phyloP scores from a whole-genome alignment of 768 basidiomycete species.

The Phaeotremella skinneri region DNA sequence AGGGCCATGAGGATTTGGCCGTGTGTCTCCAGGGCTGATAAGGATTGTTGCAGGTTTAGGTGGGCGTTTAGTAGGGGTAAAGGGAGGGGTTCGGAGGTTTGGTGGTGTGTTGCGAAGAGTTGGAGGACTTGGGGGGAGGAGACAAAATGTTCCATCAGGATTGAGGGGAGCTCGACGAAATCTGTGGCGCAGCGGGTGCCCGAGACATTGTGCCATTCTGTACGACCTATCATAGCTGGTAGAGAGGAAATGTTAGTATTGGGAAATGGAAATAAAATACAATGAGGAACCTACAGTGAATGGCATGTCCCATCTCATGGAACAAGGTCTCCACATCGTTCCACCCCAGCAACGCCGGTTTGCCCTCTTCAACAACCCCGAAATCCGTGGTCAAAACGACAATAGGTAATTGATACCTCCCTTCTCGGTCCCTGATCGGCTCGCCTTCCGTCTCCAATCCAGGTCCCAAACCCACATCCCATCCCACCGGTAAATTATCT shows the following conservation, averaged over 20 bases:
- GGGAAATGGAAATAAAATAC: constrained; percentile 1
- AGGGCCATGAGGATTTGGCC: constrained; percentile 84
- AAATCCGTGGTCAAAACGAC: constrained; percentile 92
- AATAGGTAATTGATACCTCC: constrained; percentile 80
- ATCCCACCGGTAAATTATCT: constrained; percentile 56
- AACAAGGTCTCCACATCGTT: constrained; percentile 90
- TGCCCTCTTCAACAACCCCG: constrained; percentile 59
- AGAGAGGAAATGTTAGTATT: constrained; percentile 8
- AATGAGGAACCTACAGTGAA: constrained; percentile 78
- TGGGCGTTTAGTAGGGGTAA: constrained; percentile 46
- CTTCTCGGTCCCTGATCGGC: constrained; percentile 62
- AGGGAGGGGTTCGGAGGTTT: constrained; percentile 51
- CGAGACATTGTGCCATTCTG: constrained; percentile 95
- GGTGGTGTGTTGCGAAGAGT: constrained; percentile 57
- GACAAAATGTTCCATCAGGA: constrained; percentile 97
- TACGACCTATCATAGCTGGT: constrained; percentile 93
- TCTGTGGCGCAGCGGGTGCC: constrained; percentile 98
- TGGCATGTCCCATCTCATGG: constrained; percentile 99
- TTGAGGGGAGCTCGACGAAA: constrained; percentile 95
- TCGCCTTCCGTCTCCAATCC: constrained; percentile 53
- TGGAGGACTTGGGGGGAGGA: constrained; percentile 77
- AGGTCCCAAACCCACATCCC: constrained; percentile 29
- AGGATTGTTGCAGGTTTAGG: constrained; percentile 38
- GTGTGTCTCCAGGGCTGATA: constrained; percentile 74
- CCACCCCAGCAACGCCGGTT: constrained; percentile 76